Percentiles rank a stretch among this genome's conserved stretches.
Conservation (phyloP, 176 grass and related monocot genomes). For the Zoysia japonica region DNA sequence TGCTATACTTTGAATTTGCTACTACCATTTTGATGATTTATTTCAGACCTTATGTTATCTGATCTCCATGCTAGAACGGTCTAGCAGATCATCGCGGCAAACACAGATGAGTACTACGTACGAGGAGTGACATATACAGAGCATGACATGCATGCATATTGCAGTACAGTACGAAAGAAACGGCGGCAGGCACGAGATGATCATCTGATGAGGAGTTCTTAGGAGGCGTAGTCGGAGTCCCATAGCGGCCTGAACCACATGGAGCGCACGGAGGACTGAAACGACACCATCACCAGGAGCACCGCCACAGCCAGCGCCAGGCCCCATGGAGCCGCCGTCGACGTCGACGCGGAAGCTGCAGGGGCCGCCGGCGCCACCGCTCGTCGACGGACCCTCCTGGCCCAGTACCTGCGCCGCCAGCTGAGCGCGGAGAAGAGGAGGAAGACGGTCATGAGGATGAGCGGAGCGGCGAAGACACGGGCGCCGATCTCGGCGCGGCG, state of each 20-base stretch:
- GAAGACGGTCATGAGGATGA: constrained; percentile 45
- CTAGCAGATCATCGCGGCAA: no score
- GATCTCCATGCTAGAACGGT: no score
- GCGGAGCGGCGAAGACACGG: constrained; percentile 52
- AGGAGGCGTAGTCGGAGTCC: constrained; percentile 29
- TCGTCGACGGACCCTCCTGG: background rate
- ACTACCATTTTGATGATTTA: no score
- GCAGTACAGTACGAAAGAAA: no score
- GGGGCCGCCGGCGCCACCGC: background rate
- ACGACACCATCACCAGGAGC: constrained; percentile 66
- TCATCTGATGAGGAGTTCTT: no score
- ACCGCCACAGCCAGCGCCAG: constrained; percentile 47
- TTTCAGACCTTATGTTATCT: no score
- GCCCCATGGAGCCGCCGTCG: constrained; percentile 53
- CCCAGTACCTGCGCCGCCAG: constrained; percentile 46
- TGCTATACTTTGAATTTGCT: no score
- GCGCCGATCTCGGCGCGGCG: constrained; percentile 52
- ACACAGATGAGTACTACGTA: no score
- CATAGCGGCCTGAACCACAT: constrained; percentile 73
- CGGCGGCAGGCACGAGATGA: no score
- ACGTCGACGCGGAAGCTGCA: background rate
- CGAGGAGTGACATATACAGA: no score
- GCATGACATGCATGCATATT: no score
- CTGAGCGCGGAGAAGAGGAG: constrained; percentile 41
- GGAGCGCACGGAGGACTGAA: constrained; percentile 59